Evolutionary conservation across 139 green algal species (phyloP), one percentile per base, ranked within the genome.

Genomic region (Ulvella scutata): DNA sequence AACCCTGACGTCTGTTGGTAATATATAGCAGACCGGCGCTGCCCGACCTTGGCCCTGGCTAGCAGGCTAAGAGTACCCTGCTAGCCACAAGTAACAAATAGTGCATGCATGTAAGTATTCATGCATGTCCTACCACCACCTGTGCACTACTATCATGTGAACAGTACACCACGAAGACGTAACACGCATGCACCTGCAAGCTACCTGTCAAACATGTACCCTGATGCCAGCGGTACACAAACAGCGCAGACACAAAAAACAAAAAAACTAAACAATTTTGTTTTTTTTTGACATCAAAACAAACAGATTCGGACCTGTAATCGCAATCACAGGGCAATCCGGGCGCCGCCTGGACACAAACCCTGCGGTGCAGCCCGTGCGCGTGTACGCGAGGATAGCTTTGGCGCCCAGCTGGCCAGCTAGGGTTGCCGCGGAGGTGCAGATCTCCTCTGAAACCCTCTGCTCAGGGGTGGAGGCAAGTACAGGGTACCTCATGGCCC

Each of bases 301-400:
- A 38, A 40, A n/a, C 4, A 43, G 23, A 10, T 38, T 17, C 74
- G 6, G 40, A 88, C 87, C 88, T 51, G 88, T 94, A 75, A 96
- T 94, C 20, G 90, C 90, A 83, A 94, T 95, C 67, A 96, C 92
- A 60, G 88, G 87, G 43, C 82, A 87, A 67, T 95, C 85, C 3
- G 91, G 90, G 20, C 90, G 83, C 34, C 62, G 33, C 59, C 91
- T 80, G 4, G 82, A 89, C 35, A 96, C 80, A 73, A 92, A 89
- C 74, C 79, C 73, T 3, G 89, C 86, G 85, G 92, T 95, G 82
- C 87, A 85, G 34, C 90, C 90, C 4, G 86, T 77, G 1, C 85
- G 77, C 0, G 90, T 96, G 84, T 88, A 96, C 4, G 89, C 87
- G 76, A 96, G 90, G 37, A 96, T 89, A 34, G 90, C 90, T 1